Evolutionary conservation across 202 grass and related monocot species (phyloP), one percentile per base, ranked within the genome.

Genomic region (Dendrocalamus latiflorus): DNA sequence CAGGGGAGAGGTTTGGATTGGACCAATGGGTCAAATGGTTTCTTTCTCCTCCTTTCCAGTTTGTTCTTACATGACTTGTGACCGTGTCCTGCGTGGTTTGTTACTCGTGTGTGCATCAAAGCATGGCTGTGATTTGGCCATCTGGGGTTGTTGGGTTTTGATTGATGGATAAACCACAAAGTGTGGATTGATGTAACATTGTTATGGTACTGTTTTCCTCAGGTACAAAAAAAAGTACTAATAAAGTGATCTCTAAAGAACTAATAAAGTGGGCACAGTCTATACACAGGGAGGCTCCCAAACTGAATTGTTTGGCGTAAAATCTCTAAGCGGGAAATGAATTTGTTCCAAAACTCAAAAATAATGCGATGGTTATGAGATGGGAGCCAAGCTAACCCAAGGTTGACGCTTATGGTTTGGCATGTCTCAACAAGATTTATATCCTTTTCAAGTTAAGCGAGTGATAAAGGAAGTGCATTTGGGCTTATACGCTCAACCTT

Each of bases 61-160:
- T 74, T 86, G 72, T 83, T 87, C 60, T 49, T 63, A 11, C 43
- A 12, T 72, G 67, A 16, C 86, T 69, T 84, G 72, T 89, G 79
- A 81, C 14, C 28, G 6, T 74, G 71, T 86, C 70, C 50, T 81
- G 24, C n/a, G 26, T 76, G 61, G 37, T 45, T n/a, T 75, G 70
- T 8, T 41, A 30, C 30, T 41, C 0, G 3, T 12, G 54, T 57
- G 36, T 68, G 63, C 69, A 62, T 17, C 21, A 26, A 4, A 54
- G 64, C 24, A 36, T 37, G 26, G 16, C 14, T 36, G 45, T 36
- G 83, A 51, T 65, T 38, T 77, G 54, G 6, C 21, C 20, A 26
- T 18, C 17, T 33, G 39, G 4, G 38, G 24, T 2, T n/a, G n/a
- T n/a, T n/a, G n/a, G n/a, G n/a, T n/a, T n/a, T 62, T 26, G 69